Evolutionary conservation across 768 basidiomycete genomes (phyloP), one percentile per base, ranked within the genome.

Genomic region (Wakefieldia striispora): DNA sequence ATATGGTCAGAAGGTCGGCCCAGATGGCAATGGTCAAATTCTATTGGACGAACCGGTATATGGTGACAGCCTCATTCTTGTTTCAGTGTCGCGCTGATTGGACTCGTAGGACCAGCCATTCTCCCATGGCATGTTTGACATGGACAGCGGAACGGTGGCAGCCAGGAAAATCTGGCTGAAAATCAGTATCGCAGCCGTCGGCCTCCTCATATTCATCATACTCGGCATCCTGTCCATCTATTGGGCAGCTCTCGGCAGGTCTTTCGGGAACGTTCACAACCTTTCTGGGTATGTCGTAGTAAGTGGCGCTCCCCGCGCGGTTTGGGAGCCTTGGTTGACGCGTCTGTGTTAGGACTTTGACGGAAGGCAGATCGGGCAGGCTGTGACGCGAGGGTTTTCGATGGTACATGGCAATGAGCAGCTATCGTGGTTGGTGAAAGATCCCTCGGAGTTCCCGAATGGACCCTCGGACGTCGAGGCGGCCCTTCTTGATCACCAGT

Each of bases 241-340:
- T 61, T 85, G 82, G 81, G 82, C 79, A 10, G 75, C 78, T 12
- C 62, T 80, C 4, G 80, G 80, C 67, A 72, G 72, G 45, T 72
- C 72, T 10, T 72, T 65, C 6, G 37, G 50, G 27, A 61, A 70
- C 9, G 29, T 72, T 5, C 63, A 63, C 34, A 75, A 76, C 20
- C 57, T 86, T 21, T 59, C 72, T n/a, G 81, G 79, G 2, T 83
- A 75, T 72, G 72, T 85, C 0, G 76, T 85, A 21, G 83, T 84
- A 49, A 43, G 80, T 70, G 20, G 37, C 42, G 14, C 26, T 17
- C 24, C 35, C n/a, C 27, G 13, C 11, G 23, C 20, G 13, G 17
- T 6, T 7, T 40, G 2, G 40, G 19, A 12, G 2, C 9, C 14
- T 29, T 36, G 14, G 11, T 40, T 51, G 4, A 50, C 29, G 17